Evolutionary conservation across 1,284 basidiomycete genomes (phyloP), one percentile per base, ranked within the genome.

Genomic region (Cutaneotrichosporon spelunceum): DNA sequence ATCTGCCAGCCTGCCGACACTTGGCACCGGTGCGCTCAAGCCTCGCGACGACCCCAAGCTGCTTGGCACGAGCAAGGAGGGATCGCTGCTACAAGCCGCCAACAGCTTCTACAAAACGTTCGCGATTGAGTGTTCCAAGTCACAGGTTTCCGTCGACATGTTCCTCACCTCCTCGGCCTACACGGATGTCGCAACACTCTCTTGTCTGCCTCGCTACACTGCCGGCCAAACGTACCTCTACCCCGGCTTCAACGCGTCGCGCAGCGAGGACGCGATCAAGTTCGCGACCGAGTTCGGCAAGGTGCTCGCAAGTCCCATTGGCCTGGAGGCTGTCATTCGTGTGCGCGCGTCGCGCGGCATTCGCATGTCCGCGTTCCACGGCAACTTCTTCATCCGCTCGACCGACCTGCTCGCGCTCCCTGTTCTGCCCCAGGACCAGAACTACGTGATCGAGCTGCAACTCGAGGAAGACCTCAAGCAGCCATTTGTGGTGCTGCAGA

Each of bases 201-300:
- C 69, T 11, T 95, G 88, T 72, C 83, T 99, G 33, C 96, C 96
- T 14, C 90, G 95, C 72, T 99, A 99, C 80, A 99, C 96, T 16
- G 92, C 94, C 62, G 96, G 96, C 47, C 91, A 97, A 78, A 97
- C 95, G 0, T 99, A 93, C 82, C 96, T 95, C 79, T 99, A 99
- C 79, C 96, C 95, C 21, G 92, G 92, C 7, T 99, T 99, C 84
- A 97, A 96, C 76, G 96, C 96, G 10, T 86, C 87, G 3, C 86
- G 93, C 44, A 84, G 90, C 11, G 95, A 99, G 78, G 96, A 99
- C 73, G 95, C 95, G 1, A 84, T 95, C 80, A 98, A 98, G 80
- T 98, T 99, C 73, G 92, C 95, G 0, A 93, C 94, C 72, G 96
- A 99, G 78, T 95, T 99, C 72, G 91, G 92, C 34, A 88, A 91